Conservation (phyloP, 2,329 filamentous ascomycete genomes). For the Colletotrichum filicis region DNA sequence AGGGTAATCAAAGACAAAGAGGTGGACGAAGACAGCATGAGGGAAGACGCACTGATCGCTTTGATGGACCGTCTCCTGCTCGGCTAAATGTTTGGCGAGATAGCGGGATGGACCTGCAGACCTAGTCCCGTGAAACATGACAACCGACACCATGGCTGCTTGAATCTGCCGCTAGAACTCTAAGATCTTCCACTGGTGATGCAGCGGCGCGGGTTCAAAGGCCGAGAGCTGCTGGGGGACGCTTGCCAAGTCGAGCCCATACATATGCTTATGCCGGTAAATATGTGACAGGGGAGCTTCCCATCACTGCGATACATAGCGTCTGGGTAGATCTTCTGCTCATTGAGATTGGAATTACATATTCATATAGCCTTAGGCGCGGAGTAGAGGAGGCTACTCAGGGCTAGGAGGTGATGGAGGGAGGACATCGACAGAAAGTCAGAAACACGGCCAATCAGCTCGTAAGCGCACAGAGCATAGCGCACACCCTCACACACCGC, state of each 20-base stretch:
- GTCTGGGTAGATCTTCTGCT: background rate
- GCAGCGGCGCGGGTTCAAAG: background rate
- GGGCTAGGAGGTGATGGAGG: no score
- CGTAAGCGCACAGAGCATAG: background rate
- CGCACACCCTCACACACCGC: background rate
- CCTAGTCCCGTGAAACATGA: slow-evolving; percentile 22
- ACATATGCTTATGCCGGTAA: background rate
- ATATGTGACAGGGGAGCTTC: background rate
- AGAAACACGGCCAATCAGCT: background rate
- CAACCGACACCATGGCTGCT: slow-evolving; percentile 14
- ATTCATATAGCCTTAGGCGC: background rate
- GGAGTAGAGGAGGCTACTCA: background rate
- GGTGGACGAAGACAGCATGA: background rate
- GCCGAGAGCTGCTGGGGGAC: background rate
- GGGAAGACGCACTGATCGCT: background rate
- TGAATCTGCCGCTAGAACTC: slow-evolving; percentile 8
- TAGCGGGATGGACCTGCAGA: background rate
- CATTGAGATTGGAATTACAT: background rate
- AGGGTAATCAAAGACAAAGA: background rate
- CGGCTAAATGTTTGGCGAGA: background rate
- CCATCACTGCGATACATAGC: background rate
- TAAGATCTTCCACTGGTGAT: background rate
- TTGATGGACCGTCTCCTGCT: background rate
- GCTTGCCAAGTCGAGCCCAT: background rate
- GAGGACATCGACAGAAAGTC: background rate